phyloP scores from a whole-genome alignment of 108 stramenopile genomes.

The Cyclotella distinguenda region DNA sequence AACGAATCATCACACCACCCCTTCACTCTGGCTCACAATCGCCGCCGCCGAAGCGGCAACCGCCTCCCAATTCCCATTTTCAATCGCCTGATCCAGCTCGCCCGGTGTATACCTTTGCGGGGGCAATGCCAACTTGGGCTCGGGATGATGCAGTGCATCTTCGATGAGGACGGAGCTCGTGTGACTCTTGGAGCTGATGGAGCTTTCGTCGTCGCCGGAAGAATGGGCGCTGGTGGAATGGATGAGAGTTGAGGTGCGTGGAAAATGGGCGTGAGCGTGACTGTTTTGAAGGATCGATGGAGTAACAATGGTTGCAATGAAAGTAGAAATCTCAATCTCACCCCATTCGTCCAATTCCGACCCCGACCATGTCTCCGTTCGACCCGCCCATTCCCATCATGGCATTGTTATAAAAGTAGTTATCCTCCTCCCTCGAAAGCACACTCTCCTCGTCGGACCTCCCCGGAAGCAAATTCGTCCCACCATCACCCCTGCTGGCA shows the following conservation, averaged over 20 bases:
- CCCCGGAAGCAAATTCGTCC: slow-evolving; percentile 12
- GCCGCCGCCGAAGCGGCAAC: slow-evolving; percentile 32
- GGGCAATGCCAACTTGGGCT: slow-evolving; percentile 3
- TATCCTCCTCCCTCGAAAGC: neutral
- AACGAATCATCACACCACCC: no score
- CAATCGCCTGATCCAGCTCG: slow-evolving; percentile 35
- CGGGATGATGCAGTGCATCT: slow-evolving; percentile 5
- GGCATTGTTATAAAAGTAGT: neutral
- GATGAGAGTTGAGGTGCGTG: neutral
- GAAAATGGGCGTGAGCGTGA: neutral
- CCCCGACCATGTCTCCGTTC: neutral
- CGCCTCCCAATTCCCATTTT: slow-evolving; percentile 39
- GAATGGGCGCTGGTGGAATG: neutral
- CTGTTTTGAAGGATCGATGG: no score
- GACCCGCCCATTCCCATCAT: slow-evolving; percentile 4
- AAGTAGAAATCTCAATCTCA: neutral
- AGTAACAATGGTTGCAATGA: no score
- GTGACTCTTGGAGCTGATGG: slow-evolving; percentile 3
- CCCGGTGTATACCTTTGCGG: slow-evolving; percentile 13
- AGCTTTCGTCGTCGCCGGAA: slow-evolving; percentile 4
- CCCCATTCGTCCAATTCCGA: no score
- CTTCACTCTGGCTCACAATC: slow-evolving; percentile 10
- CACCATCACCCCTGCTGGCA: neutral
- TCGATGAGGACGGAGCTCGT: slow-evolving; percentile 13
- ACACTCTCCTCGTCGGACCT: slow-evolving; percentile 12